A percentile compares a stretch with the other conserved stretches of the same genome.
Conservation (phyloP, 257 asterid genomes). For the Nyctanthes arbortristis region DNA sequence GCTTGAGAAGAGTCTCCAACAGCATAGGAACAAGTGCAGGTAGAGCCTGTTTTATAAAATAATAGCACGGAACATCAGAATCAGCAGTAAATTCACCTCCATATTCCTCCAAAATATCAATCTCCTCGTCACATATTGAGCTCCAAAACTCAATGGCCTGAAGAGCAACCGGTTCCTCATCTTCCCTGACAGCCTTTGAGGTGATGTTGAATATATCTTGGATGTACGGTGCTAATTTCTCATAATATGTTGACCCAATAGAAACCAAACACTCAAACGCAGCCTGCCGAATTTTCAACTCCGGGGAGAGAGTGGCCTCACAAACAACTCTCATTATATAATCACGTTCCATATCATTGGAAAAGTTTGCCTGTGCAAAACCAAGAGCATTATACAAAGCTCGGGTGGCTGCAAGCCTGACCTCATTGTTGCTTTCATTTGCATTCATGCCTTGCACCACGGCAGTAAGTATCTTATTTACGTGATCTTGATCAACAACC, state of each 20-base stretch:
- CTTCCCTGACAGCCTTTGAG: slow-evolving; percentile 61
- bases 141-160: slow-evolving; percentile 75
- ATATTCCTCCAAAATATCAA: slow-evolving; percentile 60
- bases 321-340: slow-evolving; percentile 66
- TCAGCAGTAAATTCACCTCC: slow-evolving; percentile 59
- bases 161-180: slow-evolving; percentile 62
- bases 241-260: slow-evolving; percentile 53
- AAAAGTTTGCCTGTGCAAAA: slow-evolving; percentile 58
- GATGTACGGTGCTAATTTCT: slow-evolving; percentile 51
- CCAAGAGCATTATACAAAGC: slow-evolving; percentile 61
- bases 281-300: slow-evolving; percentile 53
- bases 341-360: slow-evolving; percentile 59
- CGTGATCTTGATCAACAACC: slow-evolving; percentile 58
- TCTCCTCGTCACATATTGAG: slow-evolving; percentile 69
- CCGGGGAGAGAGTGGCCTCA: slow-evolving; percentile 55
- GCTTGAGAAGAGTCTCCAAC: slow-evolving; percentile 64
- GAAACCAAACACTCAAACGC: slow-evolving; percentile 59
- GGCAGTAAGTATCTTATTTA: slow-evolving; percentile 57
- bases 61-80: slow-evolving; percentile 60
- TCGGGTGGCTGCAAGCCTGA: slow-evolving; percentile 53
- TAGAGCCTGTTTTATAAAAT: slow-evolving; percentile 65
- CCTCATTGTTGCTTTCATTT: slow-evolving; percentile 49
- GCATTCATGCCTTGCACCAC: slow-evolving; percentile 63
- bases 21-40: slow-evolving; percentile 65
- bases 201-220: slow-evolving; percentile 58